These are phyloP conservation scores for Chytriomyces hyalinus DNA, from an alignment of 192 early-diverging fungal species.

Conservation along the genomic window DNA sequence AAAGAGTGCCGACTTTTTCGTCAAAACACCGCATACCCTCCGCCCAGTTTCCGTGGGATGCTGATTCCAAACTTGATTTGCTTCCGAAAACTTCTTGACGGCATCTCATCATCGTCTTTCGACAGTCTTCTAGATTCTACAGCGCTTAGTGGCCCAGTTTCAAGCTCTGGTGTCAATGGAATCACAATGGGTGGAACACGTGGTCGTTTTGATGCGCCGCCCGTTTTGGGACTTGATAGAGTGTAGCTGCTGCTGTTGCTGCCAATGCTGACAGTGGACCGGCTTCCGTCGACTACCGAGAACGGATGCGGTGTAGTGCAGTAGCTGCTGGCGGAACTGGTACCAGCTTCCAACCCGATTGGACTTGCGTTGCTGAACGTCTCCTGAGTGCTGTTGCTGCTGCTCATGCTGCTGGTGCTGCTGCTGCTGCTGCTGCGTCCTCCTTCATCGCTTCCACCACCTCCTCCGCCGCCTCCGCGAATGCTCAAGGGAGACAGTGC, in stretches of 20 bases:
- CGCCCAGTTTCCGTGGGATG: neutral
- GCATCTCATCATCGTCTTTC: neutral
- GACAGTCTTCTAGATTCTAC: neutral
- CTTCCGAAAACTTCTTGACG: neutral
- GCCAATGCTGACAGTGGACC: neutral
- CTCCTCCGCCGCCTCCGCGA: neutral
- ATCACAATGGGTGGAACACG: neutral
- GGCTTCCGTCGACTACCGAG: neutral
- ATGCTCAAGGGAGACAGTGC: conserved; percentile 2
- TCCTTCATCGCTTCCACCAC: no score
- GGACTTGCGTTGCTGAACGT: neutral
- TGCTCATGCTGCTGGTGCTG: no score
- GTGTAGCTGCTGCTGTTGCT: neutral
- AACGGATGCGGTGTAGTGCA: neutral
- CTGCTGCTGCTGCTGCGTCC: no score
- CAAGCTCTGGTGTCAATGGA: neutral
- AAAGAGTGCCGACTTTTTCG: neutral
- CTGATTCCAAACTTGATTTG: neutral
- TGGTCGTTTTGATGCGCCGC: neutral
- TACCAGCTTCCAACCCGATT: no score
- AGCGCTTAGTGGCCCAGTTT: neutral
- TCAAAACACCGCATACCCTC: conserved; percentile 1
- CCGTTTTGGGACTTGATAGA: neutral
- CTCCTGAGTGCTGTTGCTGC: no score
- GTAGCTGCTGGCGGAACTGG: neutral